Base-by-base conservation (phyloP, 805 yeast genomes). In the Ogataea degrootiae region DNA sequence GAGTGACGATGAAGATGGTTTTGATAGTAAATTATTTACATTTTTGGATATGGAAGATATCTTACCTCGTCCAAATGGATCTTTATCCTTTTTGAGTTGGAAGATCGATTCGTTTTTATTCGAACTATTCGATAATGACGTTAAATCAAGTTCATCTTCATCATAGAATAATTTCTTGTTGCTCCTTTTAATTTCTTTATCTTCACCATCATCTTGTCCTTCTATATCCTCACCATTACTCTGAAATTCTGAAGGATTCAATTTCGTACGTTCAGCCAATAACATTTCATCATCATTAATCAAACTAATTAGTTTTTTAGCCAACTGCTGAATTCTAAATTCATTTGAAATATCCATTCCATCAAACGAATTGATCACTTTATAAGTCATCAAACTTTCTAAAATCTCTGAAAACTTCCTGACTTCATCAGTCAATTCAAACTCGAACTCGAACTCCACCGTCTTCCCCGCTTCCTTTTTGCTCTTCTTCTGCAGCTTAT, bases 11-110 rank as follows among this genome's bases (percentile, higher is more conserved):
- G 34, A 17, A 5, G 39, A 17, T 26, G 31, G 31, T 26, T 26
- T 26, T 26, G 9, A 26, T 26, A 55, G 45, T 16, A 50, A 50
- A 22, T 48, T 48, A 16, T 56, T 42, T 2, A 58, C 50, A 34
- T 51, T 54, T 29, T 54, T 55, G 9, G 60, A 49, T 4, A 58
- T 42, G 4, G 48, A 37, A 17, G 62, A 55, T n/a, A 58, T 39
- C 5, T 46, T 47, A 4, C 60, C 52, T 26, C 52, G 42, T 2
- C 53, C 61, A 42, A 57, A 51, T 14, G 62, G 62, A 37, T 54
- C 52, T 37, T 44, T 47, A 36, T 49, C 54, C 34, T 49, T 48
- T 9, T 43, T 41, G 5, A 54, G 45, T 29, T 38, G 37, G 5
- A 49, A 43, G 17, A 40, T 5, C 8, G 42, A 40, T 26, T 26